phyloP scores from a whole-genome alignment of 306 rosid genomes.

The Vigna nakashimae region DNA sequence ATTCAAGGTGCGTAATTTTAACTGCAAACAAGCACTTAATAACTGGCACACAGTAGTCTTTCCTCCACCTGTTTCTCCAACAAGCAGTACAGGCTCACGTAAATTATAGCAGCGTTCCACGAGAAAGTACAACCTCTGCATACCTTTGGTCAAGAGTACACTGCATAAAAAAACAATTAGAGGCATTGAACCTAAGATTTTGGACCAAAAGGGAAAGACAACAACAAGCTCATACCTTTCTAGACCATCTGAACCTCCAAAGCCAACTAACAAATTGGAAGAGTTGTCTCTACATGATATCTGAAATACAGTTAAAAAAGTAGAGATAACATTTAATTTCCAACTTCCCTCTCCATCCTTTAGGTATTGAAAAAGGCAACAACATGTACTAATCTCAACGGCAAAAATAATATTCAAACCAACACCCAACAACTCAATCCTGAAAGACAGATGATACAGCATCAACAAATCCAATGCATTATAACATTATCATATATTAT shows the following conservation, averaged over 20 bases:
- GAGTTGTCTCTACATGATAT: conserved; percentile 43
- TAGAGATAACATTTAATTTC: neutral
- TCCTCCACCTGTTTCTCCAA: conserved; percentile 99
- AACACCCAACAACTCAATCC: conserved; percentile 18
- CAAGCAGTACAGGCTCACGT: conserved; percentile 90
- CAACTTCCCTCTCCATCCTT: neutral
- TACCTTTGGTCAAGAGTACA: conserved; percentile 69
- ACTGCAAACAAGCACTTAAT: conserved; percentile 69
- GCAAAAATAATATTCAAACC: neutral
- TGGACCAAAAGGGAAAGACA: conserved; percentile 15
- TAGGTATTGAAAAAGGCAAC: conserved; percentile 28
- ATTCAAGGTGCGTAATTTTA: conserved; percentile 78
- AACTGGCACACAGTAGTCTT: conserved; percentile 96
- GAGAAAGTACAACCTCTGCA: conserved; percentile 81
- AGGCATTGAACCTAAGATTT: conserved; percentile 19
- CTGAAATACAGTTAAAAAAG: conserved; percentile 46
- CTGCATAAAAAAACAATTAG: conserved; percentile 54
- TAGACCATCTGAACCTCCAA: conserved; percentile 47
- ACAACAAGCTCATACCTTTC: conserved; percentile 56
- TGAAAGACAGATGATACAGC: neutral
- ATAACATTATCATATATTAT: neutral
- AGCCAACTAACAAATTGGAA: conserved; percentile 45
- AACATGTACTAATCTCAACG: neutral
- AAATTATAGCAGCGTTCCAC: conserved; percentile 76
- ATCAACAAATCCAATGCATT: conserved; percentile 1